phyloP scores from a whole-genome alignment of 768 basidiomycete species.

The Lentinula guzmanii region DNA sequence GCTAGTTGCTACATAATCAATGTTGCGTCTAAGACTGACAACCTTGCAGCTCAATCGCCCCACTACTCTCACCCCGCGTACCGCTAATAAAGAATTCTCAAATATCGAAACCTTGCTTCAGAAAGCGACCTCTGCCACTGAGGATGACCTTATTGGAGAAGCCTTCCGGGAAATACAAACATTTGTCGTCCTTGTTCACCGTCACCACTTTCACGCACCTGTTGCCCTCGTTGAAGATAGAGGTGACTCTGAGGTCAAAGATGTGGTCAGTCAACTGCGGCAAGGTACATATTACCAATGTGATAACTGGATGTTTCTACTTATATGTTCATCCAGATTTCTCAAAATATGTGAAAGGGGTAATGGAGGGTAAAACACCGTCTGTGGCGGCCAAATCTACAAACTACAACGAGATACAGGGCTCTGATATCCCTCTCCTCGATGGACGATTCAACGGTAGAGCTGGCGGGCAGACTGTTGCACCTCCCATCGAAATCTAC shows the following conservation, averaged over 20 bases:
- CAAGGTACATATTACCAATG: neutral
- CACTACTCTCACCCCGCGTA: neutral
- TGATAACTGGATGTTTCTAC: too few species aligned
- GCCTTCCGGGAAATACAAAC: neutral
- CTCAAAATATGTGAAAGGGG: neutral
- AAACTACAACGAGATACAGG: constrained; percentile 7
- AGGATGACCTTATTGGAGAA: neutral
- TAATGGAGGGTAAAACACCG: neutral
- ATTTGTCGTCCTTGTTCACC: neutral
- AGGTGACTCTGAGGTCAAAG: neutral
- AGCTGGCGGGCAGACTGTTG: neutral
- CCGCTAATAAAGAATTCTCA: neutral
- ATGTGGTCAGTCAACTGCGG: neutral
- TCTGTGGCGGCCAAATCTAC: constrained; percentile 9
- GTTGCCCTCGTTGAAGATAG: too few species aligned
- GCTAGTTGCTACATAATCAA: neutral
- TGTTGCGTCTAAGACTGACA: neutral
- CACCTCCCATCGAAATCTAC: constrained; percentile 8
- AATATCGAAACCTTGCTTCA: neutral
- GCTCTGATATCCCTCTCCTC: neutral
- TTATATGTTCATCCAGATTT: neutral
- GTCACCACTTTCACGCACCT: neutral
- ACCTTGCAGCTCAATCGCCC: neutral
- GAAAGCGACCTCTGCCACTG: neutral
- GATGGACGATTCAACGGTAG: constrained; percentile 5